Conservation (phyloP, 73 alveolate genomes). For the Paramecium octaurelia region DNA sequence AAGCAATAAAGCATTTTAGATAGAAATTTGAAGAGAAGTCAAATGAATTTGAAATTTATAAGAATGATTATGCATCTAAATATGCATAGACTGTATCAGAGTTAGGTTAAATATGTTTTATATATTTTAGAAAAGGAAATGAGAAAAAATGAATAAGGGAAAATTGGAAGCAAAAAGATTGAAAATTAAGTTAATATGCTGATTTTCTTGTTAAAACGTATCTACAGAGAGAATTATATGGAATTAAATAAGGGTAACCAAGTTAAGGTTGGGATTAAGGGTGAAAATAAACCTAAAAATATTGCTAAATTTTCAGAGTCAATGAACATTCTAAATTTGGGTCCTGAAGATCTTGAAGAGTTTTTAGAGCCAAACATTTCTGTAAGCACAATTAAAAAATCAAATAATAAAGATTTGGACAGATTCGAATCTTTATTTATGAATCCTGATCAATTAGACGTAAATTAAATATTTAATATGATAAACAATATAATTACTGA, state of each 20-base stretch:
- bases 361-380: slow-evolving; percentile 32
- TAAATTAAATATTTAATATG: neutral
- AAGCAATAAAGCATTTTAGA: slow-evolving; percentile 13
- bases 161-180: neutral
- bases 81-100: slow-evolving; percentile 29
- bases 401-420: slow-evolving; percentile 17
- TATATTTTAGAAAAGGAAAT: slow-evolving; percentile 33
- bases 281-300: neutral
- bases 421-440: neutral
- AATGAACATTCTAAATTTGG: slow-evolving; percentile 10
- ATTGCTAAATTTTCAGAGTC: slow-evolving; percentile 38
- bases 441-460: neutral
- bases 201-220: neutral
- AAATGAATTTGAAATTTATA: neutral
- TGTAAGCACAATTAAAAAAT: slow-evolving; percentile 1
- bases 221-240: slow-evolving; percentile 35
- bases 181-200: slow-evolving; percentile 15
- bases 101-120: neutral
- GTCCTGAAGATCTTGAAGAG: slow-evolving; percentile 42
- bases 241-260: neutral
- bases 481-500: slow-evolving; percentile 1
- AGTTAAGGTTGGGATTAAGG: neutral
- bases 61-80: neutral
- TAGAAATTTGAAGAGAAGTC: slow-evolving; percentile 30
- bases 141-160: slow-evolving; percentile 21